Evolutionary conservation across 148 eudicot species (phyloP).

Genomic region (Persicaria maculosa): DNA sequence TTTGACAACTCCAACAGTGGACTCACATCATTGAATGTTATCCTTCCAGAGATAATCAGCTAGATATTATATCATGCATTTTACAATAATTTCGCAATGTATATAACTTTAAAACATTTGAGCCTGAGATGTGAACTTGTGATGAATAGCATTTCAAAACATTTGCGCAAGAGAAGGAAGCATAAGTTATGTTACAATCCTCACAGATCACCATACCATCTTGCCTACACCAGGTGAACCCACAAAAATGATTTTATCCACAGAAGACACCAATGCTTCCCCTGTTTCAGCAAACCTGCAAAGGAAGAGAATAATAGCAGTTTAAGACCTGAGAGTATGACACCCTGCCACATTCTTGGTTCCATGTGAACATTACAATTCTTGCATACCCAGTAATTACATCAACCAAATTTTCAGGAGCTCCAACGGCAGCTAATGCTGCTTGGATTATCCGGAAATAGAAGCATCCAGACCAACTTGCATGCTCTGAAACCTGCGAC

Average conservation of each 20-base stretch:
- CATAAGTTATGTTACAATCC: neutral
- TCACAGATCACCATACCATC: slow-evolving; percentile 41
- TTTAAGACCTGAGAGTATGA: slow-evolving; percentile 13
- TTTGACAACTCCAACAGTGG: neutral
- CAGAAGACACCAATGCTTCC: slow-evolving; percentile 93
- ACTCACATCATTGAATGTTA: neutral
- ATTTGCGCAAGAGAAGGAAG: neutral
- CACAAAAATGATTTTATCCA: slow-evolving; percentile 97
- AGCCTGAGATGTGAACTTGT: neutral
- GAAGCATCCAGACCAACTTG: slow-evolving; percentile 99
- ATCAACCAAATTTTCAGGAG: slow-evolving; percentile 98
- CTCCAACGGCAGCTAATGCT: slow-evolving; percentile 98
- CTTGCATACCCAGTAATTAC: slow-evolving; percentile 76
- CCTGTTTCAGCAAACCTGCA: slow-evolving; percentile 97
- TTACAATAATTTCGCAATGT: neutral
- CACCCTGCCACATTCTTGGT: neutral
- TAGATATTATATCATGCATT: neutral
- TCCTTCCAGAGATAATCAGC: neutral
- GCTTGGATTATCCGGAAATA: slow-evolving; percentile 87
- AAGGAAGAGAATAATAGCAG: slow-evolving; percentile 10
- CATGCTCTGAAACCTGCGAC: slow-evolving; percentile 87
- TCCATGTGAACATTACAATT: neutral
- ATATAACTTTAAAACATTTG: neutral
- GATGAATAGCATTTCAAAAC: neutral
- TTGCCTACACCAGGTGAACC: slow-evolving; percentile 98